Conservation (phyloP, 2,329 filamentous ascomycete genomes). For the Neurospora crassa region DNA sequence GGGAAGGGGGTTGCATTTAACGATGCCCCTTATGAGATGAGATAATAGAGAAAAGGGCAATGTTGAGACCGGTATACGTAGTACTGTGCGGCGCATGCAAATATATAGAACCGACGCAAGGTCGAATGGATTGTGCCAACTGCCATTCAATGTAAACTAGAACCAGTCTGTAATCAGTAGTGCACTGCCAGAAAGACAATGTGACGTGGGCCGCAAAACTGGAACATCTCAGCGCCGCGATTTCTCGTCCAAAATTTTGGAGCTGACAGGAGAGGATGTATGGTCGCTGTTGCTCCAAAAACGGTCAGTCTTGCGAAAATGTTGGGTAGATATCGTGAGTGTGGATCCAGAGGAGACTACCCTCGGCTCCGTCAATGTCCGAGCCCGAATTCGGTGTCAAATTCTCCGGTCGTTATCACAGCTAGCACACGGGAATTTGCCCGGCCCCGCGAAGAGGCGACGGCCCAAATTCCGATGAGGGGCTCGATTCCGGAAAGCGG, state of each 20-base stretch:
- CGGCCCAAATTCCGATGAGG: background rate
- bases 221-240: background rate
- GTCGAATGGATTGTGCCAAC: background rate
- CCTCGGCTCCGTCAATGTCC: background rate
- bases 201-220: too few relatives aligned
- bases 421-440: background rate
- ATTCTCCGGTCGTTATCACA: background rate
- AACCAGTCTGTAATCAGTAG: background rate
- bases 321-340: background rate
- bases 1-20: background rate
- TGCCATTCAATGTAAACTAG: background rate
- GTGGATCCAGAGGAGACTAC: background rate
- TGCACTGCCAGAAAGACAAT: background rate
- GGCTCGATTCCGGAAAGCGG: background rate
- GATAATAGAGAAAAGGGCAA: background rate
- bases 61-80: background rate
- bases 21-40: background rate
- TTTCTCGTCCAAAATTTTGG: background rate
- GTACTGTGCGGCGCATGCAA: background rate
- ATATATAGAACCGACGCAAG: background rate
- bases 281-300: background rate
- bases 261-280: background rate
- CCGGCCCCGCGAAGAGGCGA: background rate
- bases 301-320: background rate
- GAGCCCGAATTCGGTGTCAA: background rate